These are phyloP conservation scores for Cucurbita maxima DNA, from an alignment of 306 rosid genomes.

Conservation along the genomic window DNA sequence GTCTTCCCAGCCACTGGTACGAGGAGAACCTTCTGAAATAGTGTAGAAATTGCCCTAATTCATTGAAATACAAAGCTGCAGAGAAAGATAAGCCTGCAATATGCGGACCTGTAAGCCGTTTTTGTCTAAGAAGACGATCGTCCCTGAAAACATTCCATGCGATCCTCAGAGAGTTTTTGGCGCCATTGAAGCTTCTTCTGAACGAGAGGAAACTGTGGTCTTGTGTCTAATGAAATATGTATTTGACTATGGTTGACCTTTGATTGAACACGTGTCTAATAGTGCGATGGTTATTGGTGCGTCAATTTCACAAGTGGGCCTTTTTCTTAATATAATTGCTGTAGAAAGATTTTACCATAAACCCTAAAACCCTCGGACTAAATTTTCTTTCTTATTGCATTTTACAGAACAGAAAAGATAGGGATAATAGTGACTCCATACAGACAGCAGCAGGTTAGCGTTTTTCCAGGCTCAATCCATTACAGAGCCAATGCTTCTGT, in stretches of 20 bases:
- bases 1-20: constrained; percentile 81
- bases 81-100: constrained; percentile 34
- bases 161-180: constrained; percentile 25
- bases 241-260: not conserved
- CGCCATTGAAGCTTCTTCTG: constrained; percentile 35
- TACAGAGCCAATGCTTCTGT: constrained; percentile 23
- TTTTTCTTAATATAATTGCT: not conserved
- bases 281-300: not conserved
- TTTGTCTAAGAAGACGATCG: constrained; percentile 43
- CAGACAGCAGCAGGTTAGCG: not conserved
- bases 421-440: not conserved
- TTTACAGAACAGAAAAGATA: not conserved
- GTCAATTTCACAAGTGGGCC: not conserved
- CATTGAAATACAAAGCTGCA: not conserved
- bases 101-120: constrained; percentile 70
- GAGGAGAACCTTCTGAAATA: constrained; percentile 39
- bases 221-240: not conserved
- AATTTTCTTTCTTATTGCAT: not conserved
- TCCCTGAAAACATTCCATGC: constrained; percentile 55
- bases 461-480: not conserved
- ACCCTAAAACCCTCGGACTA: not conserved
- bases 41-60: not conserved
- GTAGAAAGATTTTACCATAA: not conserved
- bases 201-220: not conserved
- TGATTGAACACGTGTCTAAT: not conserved